These are phyloP conservation scores for Letharia columbiana DNA, from an alignment of 495 filamentous ascomycete genomes.

Conservation along the genomic window DNA sequence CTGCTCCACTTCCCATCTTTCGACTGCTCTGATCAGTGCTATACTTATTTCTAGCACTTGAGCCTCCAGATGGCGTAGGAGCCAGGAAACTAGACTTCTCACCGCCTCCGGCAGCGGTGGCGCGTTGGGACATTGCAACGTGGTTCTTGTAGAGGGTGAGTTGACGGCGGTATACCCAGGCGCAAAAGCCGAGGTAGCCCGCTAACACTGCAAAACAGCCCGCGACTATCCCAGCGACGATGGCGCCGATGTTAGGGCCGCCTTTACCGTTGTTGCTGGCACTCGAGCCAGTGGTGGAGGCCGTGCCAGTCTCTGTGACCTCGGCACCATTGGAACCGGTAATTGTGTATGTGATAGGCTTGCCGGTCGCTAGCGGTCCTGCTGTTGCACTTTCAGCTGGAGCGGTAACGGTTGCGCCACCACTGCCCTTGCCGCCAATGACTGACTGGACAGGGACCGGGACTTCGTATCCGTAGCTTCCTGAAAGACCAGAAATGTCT, in stretches of 20 bases:
- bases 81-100: slow-evolving; percentile 30
- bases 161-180: slow-evolving; percentile 59
- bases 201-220: slow-evolving; percentile 50
- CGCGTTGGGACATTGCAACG: slow-evolving; percentile 45
- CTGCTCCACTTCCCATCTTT: slow-evolving; percentile 18
- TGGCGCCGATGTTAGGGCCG: slow-evolving; percentile 48
- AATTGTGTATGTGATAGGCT: slow-evolving; percentile 53
- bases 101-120: slow-evolving; percentile 23
- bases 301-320: slow-evolving; percentile 33
- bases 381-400: slow-evolving; percentile 54
- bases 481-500: slow-evolving; percentile 41
- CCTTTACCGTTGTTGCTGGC: slow-evolving; percentile 14
- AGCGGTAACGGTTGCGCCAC: slow-evolving; percentile 58
- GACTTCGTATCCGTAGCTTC: slow-evolving; percentile 56
- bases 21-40: slow-evolving; percentile 25
- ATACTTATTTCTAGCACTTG: slow-evolving; percentile 15
- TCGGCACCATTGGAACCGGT: slow-evolving; percentile 53
- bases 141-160: slow-evolving; percentile 53
- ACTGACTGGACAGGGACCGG: slow-evolving; percentile 50
- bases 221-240: slow-evolving; percentile 55
- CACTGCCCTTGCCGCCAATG: slow-evolving; percentile 52
- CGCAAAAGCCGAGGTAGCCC: slow-evolving; percentile 60
- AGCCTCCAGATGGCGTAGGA: slow-evolving; percentile 25
- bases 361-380: slow-evolving; percentile 62
- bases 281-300: slow-evolving; percentile 16